These are phyloP conservation scores for Saturnispora silvae DNA, from an alignment of 805 yeast species.

Conservation along the genomic window DNA sequence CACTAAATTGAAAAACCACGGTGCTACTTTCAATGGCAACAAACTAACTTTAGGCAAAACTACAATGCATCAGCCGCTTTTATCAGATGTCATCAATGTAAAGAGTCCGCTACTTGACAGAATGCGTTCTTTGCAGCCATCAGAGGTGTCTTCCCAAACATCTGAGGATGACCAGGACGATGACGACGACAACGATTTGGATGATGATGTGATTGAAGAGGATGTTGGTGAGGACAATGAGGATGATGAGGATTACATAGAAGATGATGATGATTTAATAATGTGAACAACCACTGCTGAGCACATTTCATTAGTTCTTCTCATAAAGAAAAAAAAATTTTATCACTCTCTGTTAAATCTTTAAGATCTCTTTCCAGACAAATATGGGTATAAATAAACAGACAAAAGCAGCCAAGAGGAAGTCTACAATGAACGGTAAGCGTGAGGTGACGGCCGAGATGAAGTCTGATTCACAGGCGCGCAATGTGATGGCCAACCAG, in stretches of 20 bases:
- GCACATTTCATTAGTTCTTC: neutral
- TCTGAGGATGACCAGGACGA: too few species aligned
- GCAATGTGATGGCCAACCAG: slow-evolving; percentile 49
- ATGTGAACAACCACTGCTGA: neutral
- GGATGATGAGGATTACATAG: too few species aligned
- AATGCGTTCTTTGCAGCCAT: neutral
- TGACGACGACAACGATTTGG: too few species aligned
- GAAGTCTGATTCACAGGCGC: slow-evolving; percentile 52
- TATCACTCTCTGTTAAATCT: neutral
- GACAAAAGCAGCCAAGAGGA: slow-evolving; percentile 49
- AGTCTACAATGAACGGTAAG: slow-evolving; percentile 38
- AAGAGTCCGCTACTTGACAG: too few species aligned
- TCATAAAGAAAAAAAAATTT: slow-evolving; percentile 1
- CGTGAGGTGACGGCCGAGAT: slow-evolving; percentile 59
- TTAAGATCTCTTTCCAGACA: too few species aligned
- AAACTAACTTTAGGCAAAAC: too few species aligned
- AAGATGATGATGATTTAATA: neutral
- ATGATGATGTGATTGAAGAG: too few species aligned
- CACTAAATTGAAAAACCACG: neutral
- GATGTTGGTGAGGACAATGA: too few species aligned
- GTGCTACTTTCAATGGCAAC: too few species aligned
- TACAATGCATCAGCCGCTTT: too few species aligned
- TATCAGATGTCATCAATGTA: too few species aligned
- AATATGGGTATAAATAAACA: slow-evolving; percentile 30
- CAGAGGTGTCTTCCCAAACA: neutral